Evolutionary conservation across 257 asterid genomes (phyloP).

Genomic region (Nicotiana tabacum): DNA sequence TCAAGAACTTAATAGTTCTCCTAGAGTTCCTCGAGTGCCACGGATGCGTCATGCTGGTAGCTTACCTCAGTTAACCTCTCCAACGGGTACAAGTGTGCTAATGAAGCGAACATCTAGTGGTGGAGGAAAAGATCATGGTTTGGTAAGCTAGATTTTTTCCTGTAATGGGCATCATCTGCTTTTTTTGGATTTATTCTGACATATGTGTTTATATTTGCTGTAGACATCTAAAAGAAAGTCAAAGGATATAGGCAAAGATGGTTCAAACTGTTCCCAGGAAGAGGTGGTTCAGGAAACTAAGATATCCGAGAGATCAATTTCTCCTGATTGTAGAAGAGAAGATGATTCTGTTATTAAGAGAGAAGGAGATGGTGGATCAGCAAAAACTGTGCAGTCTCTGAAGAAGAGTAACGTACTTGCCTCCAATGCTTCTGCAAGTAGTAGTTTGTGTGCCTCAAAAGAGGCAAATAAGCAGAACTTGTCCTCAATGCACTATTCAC

Average conservation of each 20-base stretch:
- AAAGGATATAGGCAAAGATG: conserved; percentile 66
- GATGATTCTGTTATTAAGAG: conserved; percentile 51
- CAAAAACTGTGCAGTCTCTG: conserved; percentile 33
- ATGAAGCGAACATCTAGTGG: conserved; percentile 66
- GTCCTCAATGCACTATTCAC: conserved; percentile 37
- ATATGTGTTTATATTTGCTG: neutral
- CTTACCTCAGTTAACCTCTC: conserved; percentile 69
- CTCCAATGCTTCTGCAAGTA: conserved; percentile 33
- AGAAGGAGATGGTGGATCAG: conserved; percentile 45
- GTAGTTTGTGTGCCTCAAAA: conserved; percentile 46
- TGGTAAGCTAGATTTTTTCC: conserved; percentile 40
- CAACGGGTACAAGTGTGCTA: conserved; percentile 63
- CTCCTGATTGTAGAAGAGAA: conserved; percentile 49
- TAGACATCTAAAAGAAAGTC: conserved; percentile 68
- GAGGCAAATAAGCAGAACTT: conserved; percentile 51
- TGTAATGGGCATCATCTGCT: neutral
- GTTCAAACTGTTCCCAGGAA: conserved; percentile 37
- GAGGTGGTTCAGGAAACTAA: conserved; percentile 53
- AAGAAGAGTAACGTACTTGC: conserved; percentile 32
- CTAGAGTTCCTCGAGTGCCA: conserved; percentile 93
- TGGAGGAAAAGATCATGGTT: conserved; percentile 69
- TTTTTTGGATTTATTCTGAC: neutral
- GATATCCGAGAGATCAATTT: conserved; percentile 48
- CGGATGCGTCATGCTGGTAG: conserved; percentile 98
- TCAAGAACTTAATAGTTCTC: conserved; percentile 98